phyloP scores from a whole-genome alignment of 2,329 filamentous ascomycete genomes.

The Alternaria arbusti region DNA sequence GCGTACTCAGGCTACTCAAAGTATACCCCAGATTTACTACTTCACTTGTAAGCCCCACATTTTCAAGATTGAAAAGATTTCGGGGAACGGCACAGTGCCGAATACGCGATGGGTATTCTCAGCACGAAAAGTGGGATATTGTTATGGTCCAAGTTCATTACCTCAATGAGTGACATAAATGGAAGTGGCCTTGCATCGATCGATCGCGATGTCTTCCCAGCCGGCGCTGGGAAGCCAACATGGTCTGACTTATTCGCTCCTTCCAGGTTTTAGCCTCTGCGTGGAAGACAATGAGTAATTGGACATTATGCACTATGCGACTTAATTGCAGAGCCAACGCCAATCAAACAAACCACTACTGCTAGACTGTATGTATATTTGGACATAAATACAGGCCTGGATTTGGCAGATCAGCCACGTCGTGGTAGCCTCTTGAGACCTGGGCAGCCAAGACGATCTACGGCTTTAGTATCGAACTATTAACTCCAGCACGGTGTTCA shows the following conservation, averaged over 20 bases:
- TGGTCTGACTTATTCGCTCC: background rate
- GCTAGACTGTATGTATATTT: background rate
- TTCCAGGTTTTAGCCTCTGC: background rate
- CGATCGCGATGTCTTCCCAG: background rate
- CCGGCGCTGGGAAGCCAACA: background rate
- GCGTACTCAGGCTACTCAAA: background rate
- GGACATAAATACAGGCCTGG: background rate
- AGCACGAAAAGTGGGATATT: background rate
- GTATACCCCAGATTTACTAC: background rate
- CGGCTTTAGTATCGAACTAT: background rate
- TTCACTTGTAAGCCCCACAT: background rate
- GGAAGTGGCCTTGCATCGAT: background rate
- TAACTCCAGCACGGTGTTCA: background rate
- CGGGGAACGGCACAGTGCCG: background rate
- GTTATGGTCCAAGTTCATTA: background rate
- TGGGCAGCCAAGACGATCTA: background rate
- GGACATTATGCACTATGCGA: background rate
- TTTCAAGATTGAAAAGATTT: background rate
- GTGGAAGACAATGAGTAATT: background rate
- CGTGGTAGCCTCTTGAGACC: background rate
- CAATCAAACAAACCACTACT: background rate
- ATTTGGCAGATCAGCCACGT: background rate
- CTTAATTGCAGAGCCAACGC: background rate
- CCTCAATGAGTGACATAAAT: no score
- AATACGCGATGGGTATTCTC: background rate